Evolutionary conservation across 1,284 basidiomycete species (phyloP), one percentile per base, ranked within the genome.

Genomic region (Trametes versicolor): DNA sequence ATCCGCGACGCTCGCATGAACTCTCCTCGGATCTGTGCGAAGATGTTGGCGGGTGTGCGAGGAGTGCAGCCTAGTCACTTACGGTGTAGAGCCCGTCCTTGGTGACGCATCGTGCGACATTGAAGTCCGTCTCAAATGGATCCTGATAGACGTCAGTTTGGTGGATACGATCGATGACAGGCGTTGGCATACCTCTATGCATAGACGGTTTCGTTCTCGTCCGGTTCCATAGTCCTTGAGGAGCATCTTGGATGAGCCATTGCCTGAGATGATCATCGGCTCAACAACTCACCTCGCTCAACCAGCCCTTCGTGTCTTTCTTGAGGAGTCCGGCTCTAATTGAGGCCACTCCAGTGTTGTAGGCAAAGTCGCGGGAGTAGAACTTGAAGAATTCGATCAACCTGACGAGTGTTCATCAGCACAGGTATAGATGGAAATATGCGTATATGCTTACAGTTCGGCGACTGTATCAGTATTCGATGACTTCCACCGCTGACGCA

Each of bases 301-400:
- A 90, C 97, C 97, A 99, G 6, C 94, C 96, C 77, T 97, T 97
- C 73, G 81, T 85, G 34, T 96, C 94, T 78, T 99, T 99, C 77
- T 92, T 93, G 69, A 99, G 75, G 23, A 95, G 82, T 7, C 97
- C 97, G 52, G 92, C 92, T 72, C 96, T 86, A 73, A 99, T 94
- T 52, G 95, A 97, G 67, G 95, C 91, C 56, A 98, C 96, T 64
- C 94, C 93, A 67, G 90, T 92, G 75, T 94, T 94, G 79, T 98
- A 99, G 65, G 87, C 83, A 80, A 98, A 99, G 75, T 97, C 96
- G 71, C 95, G 92, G 55, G 95, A 92, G 79, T 95, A 99, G 81
- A 96, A 99, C 71, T 94, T 91, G 87, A 98, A 99, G 78, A 99
- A 99, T 78, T 99, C 97, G 76, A 98, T 95, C 76, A 99, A 83